Evolutionary conservation across 2,329 filamentous ascomycete genomes (phyloP), one percentile per base, ranked within the genome.

Genomic region (Dactylellina drechsleri): DNA sequence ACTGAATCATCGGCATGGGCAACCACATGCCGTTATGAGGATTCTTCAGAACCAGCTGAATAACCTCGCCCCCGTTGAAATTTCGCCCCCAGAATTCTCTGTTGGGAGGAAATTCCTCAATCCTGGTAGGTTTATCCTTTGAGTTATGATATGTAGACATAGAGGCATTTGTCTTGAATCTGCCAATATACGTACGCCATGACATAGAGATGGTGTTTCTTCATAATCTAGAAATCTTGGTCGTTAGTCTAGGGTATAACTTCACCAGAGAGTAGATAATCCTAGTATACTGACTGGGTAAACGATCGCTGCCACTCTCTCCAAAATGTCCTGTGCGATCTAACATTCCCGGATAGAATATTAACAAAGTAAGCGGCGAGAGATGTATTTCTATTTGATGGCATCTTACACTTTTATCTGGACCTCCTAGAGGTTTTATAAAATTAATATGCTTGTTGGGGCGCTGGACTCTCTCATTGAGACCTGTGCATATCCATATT

Each of bases 61-160:
- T 88, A 41, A 94, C 90, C 81, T 96, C 92, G 40, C 92, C 93
- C 6, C 90, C 91, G 78, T 96, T 96, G 85, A 96, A 74, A 28
- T 70, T 71, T 13, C 70, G 57, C 52, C 43, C 92, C 47, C 92
- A 89, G 79, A 96, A 96, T 81, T 96, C 92, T 49, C 84, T 84
- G 79, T 96, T 96, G 1, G 90, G 88, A 66, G 90, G 88, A 80
- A 92, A 92, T 80, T 96, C 92, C 81, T 96, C 92, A 0, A 96
- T 85, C 8, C 78, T 15, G 82, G 81, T 68, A 47, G 16, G 81
- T 78, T 85, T 79, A 64, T 81, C 78, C 2, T 73, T 84, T 83
- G 23, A 84, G 85, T 84, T 77, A 85, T 83, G 40, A 23, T 4
- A 26, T 16, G 4, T 43, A 16, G 7, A n/a, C 15, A 49, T 65